phyloP scores from a whole-genome alignment of 2,329 filamentous ascomycete genomes.

The Aphanoascus verrucosus region DNA sequence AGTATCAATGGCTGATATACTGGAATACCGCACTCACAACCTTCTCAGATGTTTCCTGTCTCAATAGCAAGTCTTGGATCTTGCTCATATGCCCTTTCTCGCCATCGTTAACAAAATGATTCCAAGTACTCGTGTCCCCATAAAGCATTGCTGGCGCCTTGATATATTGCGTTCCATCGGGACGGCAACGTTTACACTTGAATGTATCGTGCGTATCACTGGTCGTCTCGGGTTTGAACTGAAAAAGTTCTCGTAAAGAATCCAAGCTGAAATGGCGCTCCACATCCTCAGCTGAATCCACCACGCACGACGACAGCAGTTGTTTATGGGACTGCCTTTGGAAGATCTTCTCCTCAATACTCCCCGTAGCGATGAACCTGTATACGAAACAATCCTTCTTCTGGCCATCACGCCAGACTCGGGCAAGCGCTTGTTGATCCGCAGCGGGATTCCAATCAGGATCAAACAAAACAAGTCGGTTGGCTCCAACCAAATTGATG shows the following conservation, averaged over 20 bases:
- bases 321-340: constrained; percentile 98
- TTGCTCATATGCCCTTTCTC: constrained; percentile 55
- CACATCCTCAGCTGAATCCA: constrained; percentile 92
- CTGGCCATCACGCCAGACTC: constrained; percentile 97
- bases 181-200: constrained; percentile 90
- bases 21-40: constrained; percentile 94
- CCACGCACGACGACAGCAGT: constrained; percentile 87
- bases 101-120: constrained; percentile 79
- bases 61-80: constrained; percentile 82
- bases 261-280: constrained; percentile 93
- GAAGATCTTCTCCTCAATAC: constrained; percentile 98
- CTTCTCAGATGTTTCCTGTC: constrained; percentile 68
- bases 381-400: constrained; percentile 99
- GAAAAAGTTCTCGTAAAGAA: constrained; percentile 82
- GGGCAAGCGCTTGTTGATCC: constrained; percentile 90
- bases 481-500: constrained; percentile 88
- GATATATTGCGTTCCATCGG: constrained; percentile 73
- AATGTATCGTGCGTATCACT: constrained; percentile 98
- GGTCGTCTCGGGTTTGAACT: constrained; percentile 71
- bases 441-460: constrained; percentile 97
- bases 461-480: constrained; percentile 89
- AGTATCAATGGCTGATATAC: constrained; percentile 76
- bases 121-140: constrained; percentile 98
- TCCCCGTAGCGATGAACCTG: constrained; percentile 96
- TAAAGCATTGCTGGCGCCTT: constrained; percentile 94